phyloP scores from a whole-genome alignment of 306 rosid species.

The Begonia peltatifolia region DNA sequence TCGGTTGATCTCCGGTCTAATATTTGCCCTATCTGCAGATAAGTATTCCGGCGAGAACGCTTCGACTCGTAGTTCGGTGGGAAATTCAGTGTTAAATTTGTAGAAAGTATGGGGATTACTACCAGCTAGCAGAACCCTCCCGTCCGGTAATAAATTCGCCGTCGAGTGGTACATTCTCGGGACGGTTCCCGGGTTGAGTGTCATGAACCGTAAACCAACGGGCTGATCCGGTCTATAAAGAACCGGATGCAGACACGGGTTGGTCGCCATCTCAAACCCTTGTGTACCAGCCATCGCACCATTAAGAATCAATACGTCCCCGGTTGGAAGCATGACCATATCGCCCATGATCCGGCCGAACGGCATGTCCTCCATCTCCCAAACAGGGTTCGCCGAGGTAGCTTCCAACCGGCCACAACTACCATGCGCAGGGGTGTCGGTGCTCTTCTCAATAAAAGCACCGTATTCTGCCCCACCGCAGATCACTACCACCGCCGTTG shows the following conservation, averaged over 20 bases:
- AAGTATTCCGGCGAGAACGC: slow-evolving; percentile 82
- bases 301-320: slow-evolving; percentile 60
- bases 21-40: slow-evolving; percentile 29
- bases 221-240: slow-evolving; percentile 65
- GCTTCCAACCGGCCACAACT: slow-evolving; percentile 64
- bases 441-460: slow-evolving; percentile 34
- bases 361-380: slow-evolving; percentile 84
- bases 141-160: slow-evolving; percentile 69
- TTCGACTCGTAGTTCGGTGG: slow-evolving; percentile 60
- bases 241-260: slow-evolving; percentile 63
- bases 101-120: slow-evolving; percentile 67
- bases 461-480: slow-evolving; percentile 89
- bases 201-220: slow-evolving; percentile 63
- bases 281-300: slow-evolving; percentile 77
- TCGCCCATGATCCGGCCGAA: slow-evolving; percentile 80
- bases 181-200: slow-evolving; percentile 53
- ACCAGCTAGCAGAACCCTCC: slow-evolving; percentile 55
- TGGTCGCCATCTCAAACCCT: slow-evolving; percentile 52
- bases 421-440: slow-evolving; percentile 56
- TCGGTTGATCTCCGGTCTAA: slow-evolving; percentile 44
- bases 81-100: slow-evolving; percentile 34
- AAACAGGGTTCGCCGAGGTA: slow-evolving; percentile 31
- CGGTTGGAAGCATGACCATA: slow-evolving; percentile 72
- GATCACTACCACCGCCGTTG: slow-evolving; percentile 40
- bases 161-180: slow-evolving; percentile 82